These are phyloP conservation scores for Isabelozyma pseudorhagii DNA, from an alignment of 805 yeast genomes.

Conservation along the genomic window DNA sequence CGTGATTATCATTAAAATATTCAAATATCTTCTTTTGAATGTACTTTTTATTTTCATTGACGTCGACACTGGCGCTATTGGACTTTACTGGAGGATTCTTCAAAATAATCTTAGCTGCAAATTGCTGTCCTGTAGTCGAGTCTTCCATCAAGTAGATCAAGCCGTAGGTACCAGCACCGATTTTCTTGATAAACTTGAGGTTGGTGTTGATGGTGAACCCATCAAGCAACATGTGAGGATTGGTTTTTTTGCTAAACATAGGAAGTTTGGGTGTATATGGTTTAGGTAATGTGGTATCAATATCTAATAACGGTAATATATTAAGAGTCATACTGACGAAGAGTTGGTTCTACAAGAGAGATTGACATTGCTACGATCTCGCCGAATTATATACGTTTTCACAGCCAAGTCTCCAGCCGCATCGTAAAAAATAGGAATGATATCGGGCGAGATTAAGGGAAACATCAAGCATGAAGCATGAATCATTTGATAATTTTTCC, in stretches of 20 bases:
- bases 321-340: constrained; percentile 1
- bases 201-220: constrained; percentile 26
- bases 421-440: not conserved
- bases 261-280: not conserved
- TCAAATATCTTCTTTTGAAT: constrained; percentile 23
- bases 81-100: constrained; percentile 38
- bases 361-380: not conserved
- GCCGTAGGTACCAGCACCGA: constrained; percentile 88
- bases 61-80: constrained; percentile 24
- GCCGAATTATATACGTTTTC: not conserved
- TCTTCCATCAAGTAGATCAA: constrained; percentile 71
- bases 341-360: constrained; percentile 4
- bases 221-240: constrained; percentile 10
- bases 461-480: not conserved
- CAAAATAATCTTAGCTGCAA: constrained; percentile 71
- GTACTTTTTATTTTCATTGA: constrained; percentile 23
- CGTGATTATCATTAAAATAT: constrained; percentile 12
- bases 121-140: constrained; percentile 42
- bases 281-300: constrained; percentile 1
- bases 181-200: constrained; percentile 44
- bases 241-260: not conserved
- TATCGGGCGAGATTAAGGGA: not conserved
- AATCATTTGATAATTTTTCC: not conserved
- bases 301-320: constrained; percentile 10
- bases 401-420: not conserved